Conservation (phyloP, 2,329 filamentous ascomycete genomes). For the Ramichloridium luteum region DNA sequence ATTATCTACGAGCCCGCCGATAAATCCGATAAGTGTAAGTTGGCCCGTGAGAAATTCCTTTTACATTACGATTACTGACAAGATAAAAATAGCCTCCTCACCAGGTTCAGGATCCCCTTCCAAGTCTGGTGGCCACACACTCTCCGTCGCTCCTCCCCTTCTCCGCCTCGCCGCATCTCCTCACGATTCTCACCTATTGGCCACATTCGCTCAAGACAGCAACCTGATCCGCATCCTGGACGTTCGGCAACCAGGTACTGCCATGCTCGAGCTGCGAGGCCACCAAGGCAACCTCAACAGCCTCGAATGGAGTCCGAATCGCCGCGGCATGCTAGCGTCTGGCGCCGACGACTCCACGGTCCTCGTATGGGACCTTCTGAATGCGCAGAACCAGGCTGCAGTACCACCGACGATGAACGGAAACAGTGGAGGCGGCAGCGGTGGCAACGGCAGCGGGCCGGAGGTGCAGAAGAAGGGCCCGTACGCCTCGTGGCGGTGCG, state of each 20-base stretch:
- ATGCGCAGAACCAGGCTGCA: slow-evolving; percentile 36
- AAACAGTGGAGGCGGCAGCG: slow-evolving; percentile 18
- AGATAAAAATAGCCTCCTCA: slow-evolving; percentile 23
- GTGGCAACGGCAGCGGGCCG: slow-evolving; percentile 7
- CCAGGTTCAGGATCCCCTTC: slow-evolving; percentile 54
- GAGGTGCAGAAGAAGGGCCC: slow-evolving; percentile 48
- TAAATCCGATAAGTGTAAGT: slow-evolving; percentile 49
- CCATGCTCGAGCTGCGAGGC: slow-evolving; percentile 81
- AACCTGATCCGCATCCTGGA: slow-evolving; percentile 89
- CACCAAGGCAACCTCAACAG: slow-evolving; percentile 79
- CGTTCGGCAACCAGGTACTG: slow-evolving; percentile 89
- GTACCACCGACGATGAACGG: slow-evolving; percentile 19
- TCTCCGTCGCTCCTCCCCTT: slow-evolving; percentile 52
- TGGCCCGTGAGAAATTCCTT: too few species aligned
- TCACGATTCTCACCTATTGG: slow-evolving; percentile 86
- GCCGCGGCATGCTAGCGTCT: slow-evolving; percentile 78
- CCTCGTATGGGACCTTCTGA: slow-evolving; percentile 85
- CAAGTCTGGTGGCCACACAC: slow-evolving; percentile 57
- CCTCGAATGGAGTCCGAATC: slow-evolving; percentile 86
- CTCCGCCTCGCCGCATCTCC: slow-evolving; percentile 79
- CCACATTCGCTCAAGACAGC: slow-evolving; percentile 93
- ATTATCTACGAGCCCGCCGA: slow-evolving; percentile 97
- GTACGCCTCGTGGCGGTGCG: slow-evolving; percentile 68
- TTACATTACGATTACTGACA: slow-evolving; percentile 4
- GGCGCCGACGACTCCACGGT: slow-evolving; percentile 88